These are phyloP conservation scores for Venturia pyrina DNA, from an alignment of 2,329 filamentous ascomycete species.

Conservation along the genomic window DNA sequence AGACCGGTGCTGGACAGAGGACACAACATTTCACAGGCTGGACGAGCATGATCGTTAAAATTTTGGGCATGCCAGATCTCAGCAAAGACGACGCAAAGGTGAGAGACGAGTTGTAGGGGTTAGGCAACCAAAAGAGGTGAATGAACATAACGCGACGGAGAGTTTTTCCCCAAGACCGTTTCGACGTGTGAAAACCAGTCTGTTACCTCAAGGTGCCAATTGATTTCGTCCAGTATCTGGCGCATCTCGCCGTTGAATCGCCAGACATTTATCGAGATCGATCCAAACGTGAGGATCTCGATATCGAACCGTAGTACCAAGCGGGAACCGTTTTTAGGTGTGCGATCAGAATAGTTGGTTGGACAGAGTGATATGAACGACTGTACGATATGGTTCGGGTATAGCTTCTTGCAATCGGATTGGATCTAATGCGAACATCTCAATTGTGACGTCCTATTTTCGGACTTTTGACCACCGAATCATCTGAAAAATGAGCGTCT, in stretches of 20 bases:
- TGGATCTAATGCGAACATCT: background rate
- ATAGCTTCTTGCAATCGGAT: background rate
- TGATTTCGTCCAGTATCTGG: background rate
- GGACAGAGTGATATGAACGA: background rate
- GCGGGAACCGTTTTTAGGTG: background rate
- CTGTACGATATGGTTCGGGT: background rate
- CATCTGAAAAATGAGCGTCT: background rate
- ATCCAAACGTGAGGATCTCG: background rate
- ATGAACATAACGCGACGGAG: background rate
- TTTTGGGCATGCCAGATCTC: conserved; percentile 79
- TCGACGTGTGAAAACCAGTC: background rate
- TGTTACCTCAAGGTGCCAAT: background rate
- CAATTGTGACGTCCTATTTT: background rate
- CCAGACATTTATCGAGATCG: background rate
- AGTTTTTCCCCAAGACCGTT: background rate
- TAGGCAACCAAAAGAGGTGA: background rate
- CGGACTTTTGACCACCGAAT: background rate
- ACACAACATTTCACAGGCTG: conserved; percentile 95
- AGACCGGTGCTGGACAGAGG: conserved; percentile 77
- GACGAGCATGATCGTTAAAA: conserved; percentile 89
- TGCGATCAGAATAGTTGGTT: background rate
- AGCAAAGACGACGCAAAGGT: background rate
- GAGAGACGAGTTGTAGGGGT: background rate
- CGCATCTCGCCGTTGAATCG: background rate
- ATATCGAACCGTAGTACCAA: background rate